These are phyloP conservation scores for Colletotrichum lindemuthianum DNA, from an alignment of 2,329 filamentous ascomycete genomes.

Conservation along the genomic window DNA sequence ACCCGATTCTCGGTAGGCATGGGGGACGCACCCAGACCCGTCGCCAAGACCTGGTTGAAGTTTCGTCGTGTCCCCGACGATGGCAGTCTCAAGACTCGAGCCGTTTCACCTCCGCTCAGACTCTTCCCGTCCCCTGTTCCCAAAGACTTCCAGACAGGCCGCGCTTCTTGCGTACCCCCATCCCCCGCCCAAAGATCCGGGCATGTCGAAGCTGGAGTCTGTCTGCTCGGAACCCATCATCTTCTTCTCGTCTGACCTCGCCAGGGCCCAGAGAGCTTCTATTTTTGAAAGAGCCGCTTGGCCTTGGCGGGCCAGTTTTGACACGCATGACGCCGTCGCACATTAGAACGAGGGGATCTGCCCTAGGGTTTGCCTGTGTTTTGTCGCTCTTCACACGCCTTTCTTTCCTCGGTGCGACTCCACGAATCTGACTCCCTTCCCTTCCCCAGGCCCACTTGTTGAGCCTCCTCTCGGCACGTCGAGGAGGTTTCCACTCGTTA, in stretches of 20 bases:
- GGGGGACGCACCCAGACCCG: conserved; percentile 1
- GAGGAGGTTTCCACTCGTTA: conserved; percentile 32
- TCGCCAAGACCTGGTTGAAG: conserved; percentile 19
- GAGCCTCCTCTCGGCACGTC: conserved; percentile 20
- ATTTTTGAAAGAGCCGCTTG: conserved; percentile 33
- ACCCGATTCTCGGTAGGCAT: not conserved
- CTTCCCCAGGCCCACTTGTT: conserved; percentile 14
- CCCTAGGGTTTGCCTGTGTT: not conserved
- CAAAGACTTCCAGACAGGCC: conserved; percentile 1
- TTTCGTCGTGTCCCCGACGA: conserved; percentile 27
- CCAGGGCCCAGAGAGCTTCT: conserved; percentile 18
- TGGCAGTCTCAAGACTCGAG: conserved; percentile 29
- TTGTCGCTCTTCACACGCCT: conserved; percentile 6
- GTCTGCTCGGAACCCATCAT: conserved; percentile 15
- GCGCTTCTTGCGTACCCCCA: conserved; percentile 5
- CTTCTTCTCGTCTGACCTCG: conserved; percentile 10
- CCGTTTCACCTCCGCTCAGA: conserved; percentile 35
- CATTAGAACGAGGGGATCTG: not conserved
- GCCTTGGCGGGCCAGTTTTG: conserved; percentile 19
- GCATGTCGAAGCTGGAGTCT: not conserved
- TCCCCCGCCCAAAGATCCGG: not conserved
- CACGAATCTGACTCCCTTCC: conserved; percentile 2
- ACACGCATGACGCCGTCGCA: conserved; percentile 31
- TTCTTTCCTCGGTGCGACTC: not conserved
- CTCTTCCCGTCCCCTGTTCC: not conserved